Conservation (phyloP, 192 early-diverging fungal species). For the Obelidium mucronatum region DNA sequence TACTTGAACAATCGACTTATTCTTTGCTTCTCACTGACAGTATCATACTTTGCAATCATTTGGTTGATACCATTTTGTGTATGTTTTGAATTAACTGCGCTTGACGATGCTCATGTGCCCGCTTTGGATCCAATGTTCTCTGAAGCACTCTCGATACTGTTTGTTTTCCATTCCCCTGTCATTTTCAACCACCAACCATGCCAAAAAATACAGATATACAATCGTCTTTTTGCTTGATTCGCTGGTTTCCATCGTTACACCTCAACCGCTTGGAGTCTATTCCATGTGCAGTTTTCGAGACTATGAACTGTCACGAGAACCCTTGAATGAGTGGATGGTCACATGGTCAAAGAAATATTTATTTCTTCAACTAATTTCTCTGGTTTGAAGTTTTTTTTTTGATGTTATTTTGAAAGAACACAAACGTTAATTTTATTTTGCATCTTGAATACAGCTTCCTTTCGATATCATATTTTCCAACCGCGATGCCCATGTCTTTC, state of each 20-base stretch:
- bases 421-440: too few relatives aligned
- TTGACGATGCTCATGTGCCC: too few relatives aligned
- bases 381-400: neutral
- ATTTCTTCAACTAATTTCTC: constrained; percentile 3
- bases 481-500: neutral
- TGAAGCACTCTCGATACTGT: constrained; percentile 6
- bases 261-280: neutral
- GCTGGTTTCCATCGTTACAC: constrained; percentile 9
- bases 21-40: neutral
- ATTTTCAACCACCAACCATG: neutral
- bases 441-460: constrained; percentile 12
- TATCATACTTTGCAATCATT: too few relatives aligned
- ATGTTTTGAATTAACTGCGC: constrained; percentile 9
- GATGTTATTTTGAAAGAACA: constrained; percentile 3
- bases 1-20: too few relatives aligned
- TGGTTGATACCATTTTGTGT: constrained; percentile 31
- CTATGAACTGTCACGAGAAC: constrained; percentile 18
- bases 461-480: constrained; percentile 9
- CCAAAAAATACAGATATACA: neutral
- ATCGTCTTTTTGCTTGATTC: constrained; percentile 6
- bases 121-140: too few relatives aligned
- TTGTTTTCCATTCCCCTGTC: neutral
- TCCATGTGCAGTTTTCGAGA: constrained; percentile 28
- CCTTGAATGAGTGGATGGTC: neutral
- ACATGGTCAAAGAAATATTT: constrained; percentile 9